A percentile compares a stretch with the other conserved stretches of the same genome.
Evolutionary conservation across 148 eudicot genomes (phyloP).

Genomic region (Amaranthus hypochondriacus): DNA sequence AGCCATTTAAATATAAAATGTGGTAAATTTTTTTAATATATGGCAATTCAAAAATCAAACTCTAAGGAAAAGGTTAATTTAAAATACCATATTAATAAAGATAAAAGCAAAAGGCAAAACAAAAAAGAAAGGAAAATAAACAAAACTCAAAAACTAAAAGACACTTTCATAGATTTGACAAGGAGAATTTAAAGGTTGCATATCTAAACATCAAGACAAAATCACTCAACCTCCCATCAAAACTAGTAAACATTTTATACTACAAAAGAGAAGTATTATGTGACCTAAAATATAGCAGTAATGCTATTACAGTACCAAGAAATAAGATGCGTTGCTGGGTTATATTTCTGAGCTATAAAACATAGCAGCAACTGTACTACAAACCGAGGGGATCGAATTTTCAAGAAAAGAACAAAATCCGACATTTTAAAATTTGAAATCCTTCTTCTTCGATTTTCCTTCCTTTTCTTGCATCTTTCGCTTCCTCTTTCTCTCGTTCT

Average conservation of each 20-base stretch:
- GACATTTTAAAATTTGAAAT: slow-evolving; percentile 65
- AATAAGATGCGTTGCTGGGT: background rate
- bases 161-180: slow-evolving; percentile 3
- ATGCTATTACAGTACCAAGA: background rate
- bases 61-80: background rate
- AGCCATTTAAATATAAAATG: too few species aligned
- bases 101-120: background rate
- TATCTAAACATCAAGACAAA: slow-evolving; percentile 4
- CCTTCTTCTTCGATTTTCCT: slow-evolving; percentile 77
- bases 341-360: background rate
- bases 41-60: too few species aligned
- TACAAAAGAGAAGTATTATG: slow-evolving; percentile 5
- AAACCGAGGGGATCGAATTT: background rate
- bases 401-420: background rate
- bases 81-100: background rate
- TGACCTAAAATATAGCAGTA: background rate
- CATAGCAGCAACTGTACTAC: background rate
- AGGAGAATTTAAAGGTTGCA: background rate
- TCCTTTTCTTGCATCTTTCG: slow-evolving; percentile 89
- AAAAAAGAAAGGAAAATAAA: background rate
- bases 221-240: background rate
- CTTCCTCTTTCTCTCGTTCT: slow-evolving; percentile 85
- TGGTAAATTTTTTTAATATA: too few species aligned
- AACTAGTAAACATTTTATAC: background rate
- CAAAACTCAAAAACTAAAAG: background rate